Conservation (phyloP, 306 rosid species). For the Sindora glabra region DNA sequence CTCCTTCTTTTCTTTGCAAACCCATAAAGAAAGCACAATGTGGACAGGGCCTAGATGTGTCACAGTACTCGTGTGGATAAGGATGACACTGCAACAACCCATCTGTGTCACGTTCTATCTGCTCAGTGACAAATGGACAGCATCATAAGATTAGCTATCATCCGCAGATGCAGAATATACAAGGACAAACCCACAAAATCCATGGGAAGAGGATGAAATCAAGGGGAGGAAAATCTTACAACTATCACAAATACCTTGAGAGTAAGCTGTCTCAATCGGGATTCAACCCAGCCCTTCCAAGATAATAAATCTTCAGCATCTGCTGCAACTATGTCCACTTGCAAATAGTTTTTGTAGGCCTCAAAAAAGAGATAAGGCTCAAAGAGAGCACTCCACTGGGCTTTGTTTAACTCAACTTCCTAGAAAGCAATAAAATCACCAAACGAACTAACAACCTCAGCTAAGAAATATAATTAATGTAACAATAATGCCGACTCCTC, state of each 20-base stretch:
- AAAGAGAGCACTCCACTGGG: constrained; percentile 85
- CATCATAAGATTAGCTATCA: not conserved
- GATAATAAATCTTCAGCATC: constrained; percentile 61
- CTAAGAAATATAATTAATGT: not conserved
- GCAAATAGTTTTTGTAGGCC: constrained; percentile 87
- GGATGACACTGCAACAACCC: constrained; percentile 99
- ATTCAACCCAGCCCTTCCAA: constrained; percentile 64
- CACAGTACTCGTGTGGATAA: constrained; percentile 72
- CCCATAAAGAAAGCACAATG: constrained; percentile 98
- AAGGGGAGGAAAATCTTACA: not conserved
- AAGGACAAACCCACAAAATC: no score
- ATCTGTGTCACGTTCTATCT: constrained; percentile 93
- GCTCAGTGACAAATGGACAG: constrained; percentile 25
- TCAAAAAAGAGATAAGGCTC: constrained; percentile 77
- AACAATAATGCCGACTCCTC: constrained; percentile 10
- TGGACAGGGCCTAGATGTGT: constrained; percentile 64
- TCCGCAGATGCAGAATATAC: not conserved
- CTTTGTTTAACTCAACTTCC: constrained; percentile 85
- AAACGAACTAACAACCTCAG: constrained; percentile 10
- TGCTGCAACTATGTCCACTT: constrained; percentile 82
- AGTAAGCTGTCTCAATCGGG: constrained; percentile 51
- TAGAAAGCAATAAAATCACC: constrained; percentile 20
- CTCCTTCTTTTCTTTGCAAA: constrained; percentile 94
- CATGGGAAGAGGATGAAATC: no score
- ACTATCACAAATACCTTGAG: constrained; percentile 51